These are phyloP conservation scores for Aspergillus wentii DNA, from an alignment of 495 filamentous ascomycete genomes.

Conservation along the genomic window DNA sequence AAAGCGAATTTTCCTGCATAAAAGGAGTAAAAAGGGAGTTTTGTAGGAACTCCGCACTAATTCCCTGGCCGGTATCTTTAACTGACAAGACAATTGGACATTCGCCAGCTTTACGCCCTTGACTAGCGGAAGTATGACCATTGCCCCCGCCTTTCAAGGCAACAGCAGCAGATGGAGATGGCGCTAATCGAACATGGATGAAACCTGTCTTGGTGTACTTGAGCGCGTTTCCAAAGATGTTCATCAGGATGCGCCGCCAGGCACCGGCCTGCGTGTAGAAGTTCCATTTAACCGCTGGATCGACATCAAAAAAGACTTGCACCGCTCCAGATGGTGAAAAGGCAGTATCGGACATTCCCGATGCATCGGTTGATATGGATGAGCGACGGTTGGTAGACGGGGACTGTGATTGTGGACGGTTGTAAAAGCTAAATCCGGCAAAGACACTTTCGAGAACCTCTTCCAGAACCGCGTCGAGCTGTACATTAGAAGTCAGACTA, in stretches of 20 bases:
- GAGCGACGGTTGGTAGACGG: slow-evolving; percentile 12
- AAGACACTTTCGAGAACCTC: slow-evolving; percentile 58
- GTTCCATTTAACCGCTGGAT: slow-evolving; percentile 41
- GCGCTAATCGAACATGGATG: slow-evolving; percentile 23
- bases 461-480: slow-evolving; percentile 48
- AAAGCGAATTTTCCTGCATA: slow-evolving; percentile 60
- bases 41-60: slow-evolving; percentile 48
- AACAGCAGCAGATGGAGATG: slow-evolving; percentile 6
- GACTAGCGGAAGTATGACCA: too few relatives aligned
- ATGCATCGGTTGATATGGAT: slow-evolving; percentile 4
- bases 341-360: background rate
- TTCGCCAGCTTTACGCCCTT: background rate
- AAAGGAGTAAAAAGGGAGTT: slow-evolving; percentile 65
- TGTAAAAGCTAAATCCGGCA: slow-evolving; percentile 39
- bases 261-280: slow-evolving; percentile 59
- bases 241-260: slow-evolving; percentile 47
- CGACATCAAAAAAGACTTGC: slow-evolving; percentile 53
- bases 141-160: slow-evolving; percentile 3
- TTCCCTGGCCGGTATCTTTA: slow-evolving; percentile 65
- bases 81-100: slow-evolving; percentile 34
- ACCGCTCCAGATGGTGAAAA: slow-evolving; percentile 17
- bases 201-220: slow-evolving; percentile 41
- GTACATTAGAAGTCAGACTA: slow-evolving; percentile 13
- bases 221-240: slow-evolving; percentile 40
- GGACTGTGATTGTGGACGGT: slow-evolving; percentile 12